Evolutionary conservation across 768 basidiomycete species (phyloP).

Genomic region (Boletales sp.): DNA sequence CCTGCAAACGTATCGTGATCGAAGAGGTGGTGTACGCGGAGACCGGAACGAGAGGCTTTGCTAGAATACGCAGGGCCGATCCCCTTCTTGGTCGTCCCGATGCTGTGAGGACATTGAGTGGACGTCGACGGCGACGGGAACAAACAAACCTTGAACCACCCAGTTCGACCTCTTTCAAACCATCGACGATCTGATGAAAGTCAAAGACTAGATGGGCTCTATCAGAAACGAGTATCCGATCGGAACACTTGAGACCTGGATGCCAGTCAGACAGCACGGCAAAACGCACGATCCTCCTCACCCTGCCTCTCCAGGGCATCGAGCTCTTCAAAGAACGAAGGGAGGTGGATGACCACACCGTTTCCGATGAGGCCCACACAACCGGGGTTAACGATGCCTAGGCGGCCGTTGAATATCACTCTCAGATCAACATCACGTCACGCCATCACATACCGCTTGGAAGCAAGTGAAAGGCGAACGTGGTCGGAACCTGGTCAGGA

Average conservation of each 20-base stretch:
- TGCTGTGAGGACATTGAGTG: conserved; percentile 43
- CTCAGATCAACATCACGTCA: not conserved
- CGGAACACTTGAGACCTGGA: conserved; percentile 79
- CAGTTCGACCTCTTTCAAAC: conserved; percentile 95
- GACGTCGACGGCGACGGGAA: not conserved
- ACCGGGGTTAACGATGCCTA: conserved; percentile 34
- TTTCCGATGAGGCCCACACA: conserved; percentile 88
- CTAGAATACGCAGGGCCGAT: conserved; percentile 99
- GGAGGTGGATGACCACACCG: conserved; percentile 95
- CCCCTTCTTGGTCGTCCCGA: conserved; percentile 97
- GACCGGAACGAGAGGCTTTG: conserved; percentile 93
- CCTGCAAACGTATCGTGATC: conserved; percentile 78
- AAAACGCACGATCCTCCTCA: conserved; percentile 25
- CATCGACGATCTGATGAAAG: conserved; percentile 99
- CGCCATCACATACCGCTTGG: conserved; percentile 65
- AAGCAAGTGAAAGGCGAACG: conserved; percentile 92
- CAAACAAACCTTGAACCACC: conserved; percentile 71
- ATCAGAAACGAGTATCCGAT: conserved; percentile 89
- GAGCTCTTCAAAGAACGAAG: conserved; percentile 91
- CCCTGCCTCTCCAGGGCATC: conserved; percentile 84
- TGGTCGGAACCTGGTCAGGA: conserved; percentile 68
- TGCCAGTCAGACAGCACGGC: conserved; percentile 1
- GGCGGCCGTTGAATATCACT: not conserved
- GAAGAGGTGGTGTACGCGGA: conserved; percentile 95
- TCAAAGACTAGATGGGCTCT: conserved; percentile 97